Percentiles rank a stretch among this genome's conserved stretches.
Evolutionary conservation across 1,284 basidiomycete genomes (phyloP).

Genomic region (Apiotrichum montevideense): DNA sequence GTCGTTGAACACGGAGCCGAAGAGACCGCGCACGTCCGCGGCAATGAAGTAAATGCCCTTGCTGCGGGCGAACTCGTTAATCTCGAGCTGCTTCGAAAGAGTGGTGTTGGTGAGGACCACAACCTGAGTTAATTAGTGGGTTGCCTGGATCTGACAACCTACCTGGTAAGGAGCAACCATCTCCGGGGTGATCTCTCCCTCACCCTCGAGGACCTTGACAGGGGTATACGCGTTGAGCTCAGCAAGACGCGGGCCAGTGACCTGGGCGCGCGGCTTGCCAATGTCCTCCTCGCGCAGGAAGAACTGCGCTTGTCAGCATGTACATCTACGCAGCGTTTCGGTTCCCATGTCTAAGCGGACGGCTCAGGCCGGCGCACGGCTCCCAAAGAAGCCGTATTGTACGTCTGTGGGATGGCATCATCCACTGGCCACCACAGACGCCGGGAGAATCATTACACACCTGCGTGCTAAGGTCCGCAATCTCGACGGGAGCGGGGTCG

Average conservation of each 20-base stretch:
- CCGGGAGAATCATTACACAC: conserved; percentile 48
- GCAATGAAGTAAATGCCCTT: conserved; percentile 89
- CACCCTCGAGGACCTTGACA: conserved; percentile 69
- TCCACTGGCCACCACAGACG: no score
- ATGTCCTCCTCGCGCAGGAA: conserved; percentile 86
- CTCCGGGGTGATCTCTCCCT: conserved; percentile 68
- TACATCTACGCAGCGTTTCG: no score
- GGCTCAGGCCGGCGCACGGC: no score
- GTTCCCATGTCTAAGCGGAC: no score
- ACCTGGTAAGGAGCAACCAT: conserved; percentile 83
- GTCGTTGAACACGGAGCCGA: conserved; percentile 93
- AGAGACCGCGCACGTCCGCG: conserved; percentile 87
- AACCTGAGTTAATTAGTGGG: conserved; percentile 52
- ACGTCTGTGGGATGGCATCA: no score
- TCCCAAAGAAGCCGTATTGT: no score
- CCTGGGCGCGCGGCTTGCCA: conserved; percentile 79
- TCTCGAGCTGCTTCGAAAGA: conserved; percentile 78
- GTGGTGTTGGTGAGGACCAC: conserved; percentile 81
- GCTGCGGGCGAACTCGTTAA: conserved; percentile 87
- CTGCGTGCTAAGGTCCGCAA: conserved; percentile 89
- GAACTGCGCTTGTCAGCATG: conserved; percentile 57
- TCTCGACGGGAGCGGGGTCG: conserved; percentile 79
- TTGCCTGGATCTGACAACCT: conserved; percentile 21
- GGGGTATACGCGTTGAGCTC: conserved; percentile 97
- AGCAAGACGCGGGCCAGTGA: conserved; percentile 80